Evolutionary conservation across 805 yeast species (phyloP).

Genomic region (Maudiozyma barnettii): DNA sequence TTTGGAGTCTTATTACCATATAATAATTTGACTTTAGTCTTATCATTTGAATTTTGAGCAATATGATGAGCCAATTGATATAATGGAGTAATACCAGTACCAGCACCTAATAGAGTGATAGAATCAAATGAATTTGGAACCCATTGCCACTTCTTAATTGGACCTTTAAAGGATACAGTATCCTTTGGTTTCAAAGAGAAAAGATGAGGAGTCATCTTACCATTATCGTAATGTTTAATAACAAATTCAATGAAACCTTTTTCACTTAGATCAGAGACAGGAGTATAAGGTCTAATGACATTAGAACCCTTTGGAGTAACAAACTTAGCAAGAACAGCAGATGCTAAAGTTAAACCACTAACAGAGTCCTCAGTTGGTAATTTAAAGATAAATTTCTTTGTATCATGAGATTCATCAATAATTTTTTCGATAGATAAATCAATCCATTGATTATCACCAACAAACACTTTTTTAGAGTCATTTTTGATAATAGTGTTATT

Average conservation of each 20-base stretch:
- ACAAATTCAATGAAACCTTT: slow-evolving; percentile 73
- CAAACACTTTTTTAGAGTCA: slow-evolving; percentile 35
- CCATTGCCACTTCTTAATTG: slow-evolving; percentile 86
- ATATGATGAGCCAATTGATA: slow-evolving; percentile 77
- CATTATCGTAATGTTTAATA: slow-evolving; percentile 75
- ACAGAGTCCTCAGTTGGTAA: slow-evolving; percentile 57
- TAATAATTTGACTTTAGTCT: slow-evolving; percentile 74
- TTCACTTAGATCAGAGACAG: slow-evolving; percentile 58
- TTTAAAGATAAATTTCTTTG: slow-evolving; percentile 62
- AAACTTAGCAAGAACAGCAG: slow-evolving; percentile 71
- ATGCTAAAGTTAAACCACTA: slow-evolving; percentile 73
- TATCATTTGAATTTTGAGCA: slow-evolving; percentile 71
- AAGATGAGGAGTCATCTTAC: slow-evolving; percentile 74
- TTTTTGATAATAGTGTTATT: slow-evolving; percentile 25
- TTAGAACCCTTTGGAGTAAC: slow-evolving; percentile 75
- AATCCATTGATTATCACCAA: slow-evolving; percentile 60
- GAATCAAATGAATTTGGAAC: slow-evolving; percentile 72
- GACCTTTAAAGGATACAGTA: slow-evolving; percentile 86
- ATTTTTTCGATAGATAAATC: slow-evolving; percentile 46
- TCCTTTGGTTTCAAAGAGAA: slow-evolving; percentile 66
- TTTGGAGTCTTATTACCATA: slow-evolving; percentile 70
- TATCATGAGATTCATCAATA: slow-evolving; percentile 45
- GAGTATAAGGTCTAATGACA: slow-evolving; percentile 87
- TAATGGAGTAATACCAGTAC: slow-evolving; percentile 94
- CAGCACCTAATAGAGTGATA: slow-evolving; percentile 86